Percentiles rank a stretch among this genome's conserved stretches.
phyloP scores from a whole-genome alignment of 495 filamentous ascomycete species.

The Aspergillus kassunensis region DNA sequence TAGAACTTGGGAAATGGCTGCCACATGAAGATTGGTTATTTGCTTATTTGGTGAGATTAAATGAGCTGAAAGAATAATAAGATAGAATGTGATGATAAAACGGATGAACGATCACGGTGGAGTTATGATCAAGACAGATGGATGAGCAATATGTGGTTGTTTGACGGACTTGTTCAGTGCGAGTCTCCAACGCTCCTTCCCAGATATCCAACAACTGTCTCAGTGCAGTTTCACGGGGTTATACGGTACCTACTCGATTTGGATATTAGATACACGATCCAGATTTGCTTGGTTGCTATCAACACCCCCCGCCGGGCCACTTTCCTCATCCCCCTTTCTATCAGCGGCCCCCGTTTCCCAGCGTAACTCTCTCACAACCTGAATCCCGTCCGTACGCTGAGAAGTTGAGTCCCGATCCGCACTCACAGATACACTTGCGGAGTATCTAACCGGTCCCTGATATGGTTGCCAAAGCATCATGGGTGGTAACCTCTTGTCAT shows the following conservation, averaged over 20 bases:
- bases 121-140: background rate
- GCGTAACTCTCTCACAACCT: conserved; percentile 30
- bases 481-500: conserved; percentile 13
- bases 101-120: conserved; percentile 2
- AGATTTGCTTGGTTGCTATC: background rate
- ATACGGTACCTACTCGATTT: background rate
- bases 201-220: no score
- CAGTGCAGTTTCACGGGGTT: no score
- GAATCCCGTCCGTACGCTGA: conserved; percentile 22
- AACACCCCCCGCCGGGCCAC: no score
- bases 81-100: conserved; percentile 6
- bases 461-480: conserved; percentile 11
- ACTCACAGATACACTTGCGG: conserved; percentile 23
- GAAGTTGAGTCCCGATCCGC: background rate
- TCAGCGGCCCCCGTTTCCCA: conserved; percentile 14
- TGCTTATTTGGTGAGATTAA: background rate
- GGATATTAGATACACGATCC: background rate
- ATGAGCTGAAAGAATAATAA: conserved; percentile 2
- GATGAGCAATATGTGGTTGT: no score
- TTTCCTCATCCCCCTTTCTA: background rate
- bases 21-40: background rate
- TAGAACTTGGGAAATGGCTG: conserved; percentile 34
- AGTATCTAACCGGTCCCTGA: conserved; percentile 19
- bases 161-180: no score
- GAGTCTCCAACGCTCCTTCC: background rate